A percentile compares a stretch with the other conserved stretches of the same genome.
Evolutionary conservation across 2,329 filamentous ascomycete genomes (phyloP).

Genomic region (Verticillium tricorpus): DNA sequence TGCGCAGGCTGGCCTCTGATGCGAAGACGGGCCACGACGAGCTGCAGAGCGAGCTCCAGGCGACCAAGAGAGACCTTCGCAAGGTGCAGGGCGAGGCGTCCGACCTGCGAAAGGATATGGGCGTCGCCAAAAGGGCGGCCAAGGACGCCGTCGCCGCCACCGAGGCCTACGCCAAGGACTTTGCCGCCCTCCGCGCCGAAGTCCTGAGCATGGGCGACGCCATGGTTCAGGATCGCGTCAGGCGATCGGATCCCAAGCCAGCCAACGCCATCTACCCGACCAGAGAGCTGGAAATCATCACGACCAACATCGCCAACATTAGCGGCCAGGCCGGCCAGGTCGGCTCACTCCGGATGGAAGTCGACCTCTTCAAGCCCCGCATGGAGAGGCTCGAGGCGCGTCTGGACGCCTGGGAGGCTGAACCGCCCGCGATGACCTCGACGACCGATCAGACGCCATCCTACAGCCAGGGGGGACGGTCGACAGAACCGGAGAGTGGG

Average conservation of each 20-base stretch:
- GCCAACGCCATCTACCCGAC: slow-evolving; percentile 5
- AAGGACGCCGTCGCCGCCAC: slow-evolving; percentile 18
- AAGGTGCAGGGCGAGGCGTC: slow-evolving; percentile 17
- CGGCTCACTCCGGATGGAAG: slow-evolving; percentile 36
- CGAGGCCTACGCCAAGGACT: slow-evolving; percentile 23
- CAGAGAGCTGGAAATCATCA: slow-evolving; percentile 34
- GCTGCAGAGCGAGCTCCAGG: slow-evolving; percentile 17
- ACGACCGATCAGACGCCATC: background rate
- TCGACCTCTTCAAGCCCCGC: slow-evolving; percentile 32
- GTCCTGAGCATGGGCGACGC: slow-evolving; percentile 24
- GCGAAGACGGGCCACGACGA: slow-evolving; percentile 10
- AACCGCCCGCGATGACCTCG: background rate
- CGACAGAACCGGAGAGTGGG: background rate
- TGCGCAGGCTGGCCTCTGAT: slow-evolving; percentile 14
- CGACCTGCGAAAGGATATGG: slow-evolving; percentile 16
- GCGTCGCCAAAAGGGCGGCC: slow-evolving; percentile 17
- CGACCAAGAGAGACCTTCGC: slow-evolving; percentile 17
- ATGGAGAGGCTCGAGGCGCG: slow-evolving; percentile 27
- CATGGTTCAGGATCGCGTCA: slow-evolving; percentile 19
- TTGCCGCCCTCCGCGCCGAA: slow-evolving; percentile 26
- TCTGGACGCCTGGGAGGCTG: background rate
- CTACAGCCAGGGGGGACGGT: background rate
- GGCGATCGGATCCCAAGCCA: slow-evolving; percentile 1
- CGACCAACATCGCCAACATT: slow-evolving; percentile 32
- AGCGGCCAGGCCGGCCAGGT: slow-evolving; percentile 31